Evolutionary conservation across 176 grass and related monocot genomes (phyloP).

Genomic region (Lolium perenne): DNA sequence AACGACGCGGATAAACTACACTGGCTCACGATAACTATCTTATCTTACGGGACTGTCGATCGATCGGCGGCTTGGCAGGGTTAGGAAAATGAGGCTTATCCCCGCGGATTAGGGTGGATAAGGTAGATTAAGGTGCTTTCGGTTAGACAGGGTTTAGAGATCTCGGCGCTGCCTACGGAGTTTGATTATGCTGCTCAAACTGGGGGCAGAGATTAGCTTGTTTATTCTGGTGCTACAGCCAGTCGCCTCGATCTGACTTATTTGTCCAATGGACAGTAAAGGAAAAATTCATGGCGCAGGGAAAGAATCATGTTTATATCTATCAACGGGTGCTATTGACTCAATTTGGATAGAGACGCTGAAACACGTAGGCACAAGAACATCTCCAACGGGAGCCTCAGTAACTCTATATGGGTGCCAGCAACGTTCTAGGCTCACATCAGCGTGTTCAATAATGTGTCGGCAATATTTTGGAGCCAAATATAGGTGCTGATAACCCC

Average conservation of each 20-base stretch:
- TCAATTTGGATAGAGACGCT: too few species aligned
- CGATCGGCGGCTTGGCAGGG: not conserved
- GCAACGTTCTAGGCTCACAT: too few species aligned
- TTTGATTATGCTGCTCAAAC: conserved; percentile 4
- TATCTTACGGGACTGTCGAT: not conserved
- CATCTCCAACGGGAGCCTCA: too few species aligned
- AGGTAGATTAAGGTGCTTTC: conserved; percentile 37
- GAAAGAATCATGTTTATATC: too few species aligned
- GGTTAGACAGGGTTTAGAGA: conserved; percentile 14
- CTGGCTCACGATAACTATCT: conserved; percentile 35
- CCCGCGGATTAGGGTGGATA: conserved; percentile 39
- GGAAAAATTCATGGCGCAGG: not conserved
- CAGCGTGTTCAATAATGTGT: too few species aligned
- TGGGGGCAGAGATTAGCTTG: conserved; percentile 32
- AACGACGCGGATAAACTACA: conserved; percentile 42
- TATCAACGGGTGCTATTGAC: too few species aligned
- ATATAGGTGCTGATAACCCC: too few species aligned
- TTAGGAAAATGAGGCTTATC: conserved; percentile 39
- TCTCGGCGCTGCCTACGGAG: conserved; percentile 22
- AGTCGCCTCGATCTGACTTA: not conserved
- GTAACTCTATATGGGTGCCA: too few species aligned
- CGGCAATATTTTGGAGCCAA: too few species aligned
- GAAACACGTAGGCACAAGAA: too few species aligned
- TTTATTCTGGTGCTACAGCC: conserved; percentile 40
- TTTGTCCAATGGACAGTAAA: not conserved